Percentiles rank a stretch among this genome's conserved stretches.
Evolutionary conservation across 768 basidiomycete genomes (phyloP).

Genomic region (Boletus rubropictus): DNA sequence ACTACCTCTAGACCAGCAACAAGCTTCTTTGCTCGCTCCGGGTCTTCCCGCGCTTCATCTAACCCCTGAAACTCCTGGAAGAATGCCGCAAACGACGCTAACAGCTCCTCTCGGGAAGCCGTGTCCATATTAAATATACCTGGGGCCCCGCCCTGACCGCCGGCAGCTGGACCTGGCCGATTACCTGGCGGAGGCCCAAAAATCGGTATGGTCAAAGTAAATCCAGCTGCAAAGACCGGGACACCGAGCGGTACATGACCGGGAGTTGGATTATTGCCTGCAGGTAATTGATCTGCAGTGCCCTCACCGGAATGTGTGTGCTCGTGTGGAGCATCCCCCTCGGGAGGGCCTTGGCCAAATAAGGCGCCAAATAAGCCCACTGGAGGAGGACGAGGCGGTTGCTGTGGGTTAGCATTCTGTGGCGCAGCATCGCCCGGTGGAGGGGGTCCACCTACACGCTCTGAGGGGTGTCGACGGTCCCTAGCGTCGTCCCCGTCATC

Average conservation of each 20-base stretch:
- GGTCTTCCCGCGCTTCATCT: slow-evolving; percentile 50
- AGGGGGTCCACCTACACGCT: slow-evolving; percentile 41
- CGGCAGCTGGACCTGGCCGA: slow-evolving; percentile 2
- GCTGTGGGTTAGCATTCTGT: slow-evolving; percentile 22
- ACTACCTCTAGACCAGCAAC: slow-evolving; percentile 62
- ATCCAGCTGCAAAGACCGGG: slow-evolving; percentile 26
- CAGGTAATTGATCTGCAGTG: slow-evolving; percentile 12
- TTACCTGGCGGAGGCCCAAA: slow-evolving; percentile 19
- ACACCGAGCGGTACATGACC: slow-evolving; percentile 19
- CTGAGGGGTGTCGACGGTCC: slow-evolving; percentile 60
- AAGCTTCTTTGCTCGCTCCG: slow-evolving; percentile 59
- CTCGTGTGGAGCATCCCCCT: slow-evolving; percentile 17
- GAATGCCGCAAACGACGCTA: slow-evolving; percentile 25
- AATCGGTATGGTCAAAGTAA: slow-evolving; percentile 34
- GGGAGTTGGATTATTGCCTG: slow-evolving; percentile 20
- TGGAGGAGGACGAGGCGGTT: slow-evolving; percentile 14
- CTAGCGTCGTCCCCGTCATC: slow-evolving; percentile 57
- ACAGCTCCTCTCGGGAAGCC: slow-evolving; percentile 18
- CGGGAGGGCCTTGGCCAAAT: slow-evolving; percentile 19
- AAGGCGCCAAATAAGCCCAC: slow-evolving; percentile 22
- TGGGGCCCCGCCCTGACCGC: slow-evolving; percentile 1
- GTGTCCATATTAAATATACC: slow-evolving; percentile 18
- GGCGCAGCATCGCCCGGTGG: slow-evolving; percentile 18
- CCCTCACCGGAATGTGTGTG: slow-evolving; percentile 28
- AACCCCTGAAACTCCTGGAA: slow-evolving; percentile 24